Evolutionary conservation across 225 moss, liverwort and hornwort genomes (phyloP).

Genomic region (Neckera pumila): DNA sequence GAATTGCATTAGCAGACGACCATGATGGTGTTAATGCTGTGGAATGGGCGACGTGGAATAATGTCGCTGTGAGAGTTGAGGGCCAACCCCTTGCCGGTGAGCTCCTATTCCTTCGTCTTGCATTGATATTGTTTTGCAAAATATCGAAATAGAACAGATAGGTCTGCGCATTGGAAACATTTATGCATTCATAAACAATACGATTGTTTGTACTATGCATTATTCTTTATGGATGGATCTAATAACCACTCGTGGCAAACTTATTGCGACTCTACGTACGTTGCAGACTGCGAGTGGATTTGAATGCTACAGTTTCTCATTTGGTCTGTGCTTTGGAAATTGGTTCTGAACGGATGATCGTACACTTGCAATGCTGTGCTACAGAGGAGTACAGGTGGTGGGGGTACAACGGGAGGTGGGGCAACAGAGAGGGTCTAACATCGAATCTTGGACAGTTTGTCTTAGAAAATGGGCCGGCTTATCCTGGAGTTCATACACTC

Average conservation of each 20-base stretch:
- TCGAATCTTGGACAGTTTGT: background rate
- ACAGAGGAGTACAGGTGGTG: conserved; percentile 5
- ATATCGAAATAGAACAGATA: background rate
- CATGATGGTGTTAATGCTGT: conserved; percentile 5
- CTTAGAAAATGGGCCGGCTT: conserved; percentile 1
- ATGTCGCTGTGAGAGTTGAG: background rate
- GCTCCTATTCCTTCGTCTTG: background rate
- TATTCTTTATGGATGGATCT: background rate
- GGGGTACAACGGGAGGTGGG: conserved; percentile 20
- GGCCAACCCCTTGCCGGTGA: conserved; percentile 1
- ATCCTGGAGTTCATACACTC: background rate
- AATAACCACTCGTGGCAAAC: background rate
- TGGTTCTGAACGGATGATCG: background rate
- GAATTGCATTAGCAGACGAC: conserved; percentile 4
- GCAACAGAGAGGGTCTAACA: conserved; percentile 11
- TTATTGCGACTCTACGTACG: background rate
- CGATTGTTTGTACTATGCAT: background rate
- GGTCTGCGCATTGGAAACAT: background rate
- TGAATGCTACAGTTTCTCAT: background rate
- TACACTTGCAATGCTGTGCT: background rate
- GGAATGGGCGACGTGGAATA: conserved; percentile 5
- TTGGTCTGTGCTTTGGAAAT: background rate
- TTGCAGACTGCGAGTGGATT: background rate
- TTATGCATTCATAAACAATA: background rate
- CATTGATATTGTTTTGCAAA: background rate